Evolutionary conservation across 148 eudicot genomes (phyloP), one percentile per base, ranked within the genome.

Genomic region (Cornus kousa): DNA sequence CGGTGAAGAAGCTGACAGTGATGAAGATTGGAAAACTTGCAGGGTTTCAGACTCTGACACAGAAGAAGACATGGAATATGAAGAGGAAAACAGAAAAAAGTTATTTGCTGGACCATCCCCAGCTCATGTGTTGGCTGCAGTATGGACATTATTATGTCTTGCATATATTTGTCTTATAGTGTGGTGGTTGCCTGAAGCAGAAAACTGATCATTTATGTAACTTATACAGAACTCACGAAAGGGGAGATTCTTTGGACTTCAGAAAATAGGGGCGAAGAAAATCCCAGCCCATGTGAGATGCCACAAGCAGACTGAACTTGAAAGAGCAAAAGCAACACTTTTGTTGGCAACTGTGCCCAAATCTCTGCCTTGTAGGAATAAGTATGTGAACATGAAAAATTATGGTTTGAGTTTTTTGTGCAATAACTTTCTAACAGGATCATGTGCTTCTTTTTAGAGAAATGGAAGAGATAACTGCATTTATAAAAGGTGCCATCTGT

Each of bases 241-340:
- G 77, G 99, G 99, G 68, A 82, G 84, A 77, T 84, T 90, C 46
- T 92, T 92, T 81, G 98, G 97, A 81, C 87, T 97, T 71, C 97
- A 94, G 83, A 94, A 89, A 82, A 88, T 97, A 60, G 99, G 99
- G 67, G 82, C 86, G 65, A 97, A 97, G 82, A 92, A 32, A 77
- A 97, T 97, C 55, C 99, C 99, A 33, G 89, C 82, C 78, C 98
- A 97, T 82, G 89, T 91, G 71, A 82, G 99, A 86, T 87, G 85
- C 83, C 98, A 90, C 84, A 92, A 94, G 87, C 95, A 90, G 82
- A 97, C 98, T 68, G 97, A 91, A 73, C 90, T 97, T 82, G 99
- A 97, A 81, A 91, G 87, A 81, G 99, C 99, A 76, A 97, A 97
- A 85, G 87, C 92, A 82, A 87, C 92, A 72, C 85, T 97, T 80